A percentile compares a stretch with the other conserved stretches of the same genome.
Evolutionary conservation across 192 early-diverging fungal species (phyloP).

Genomic region (Backusella sp.): DNA sequence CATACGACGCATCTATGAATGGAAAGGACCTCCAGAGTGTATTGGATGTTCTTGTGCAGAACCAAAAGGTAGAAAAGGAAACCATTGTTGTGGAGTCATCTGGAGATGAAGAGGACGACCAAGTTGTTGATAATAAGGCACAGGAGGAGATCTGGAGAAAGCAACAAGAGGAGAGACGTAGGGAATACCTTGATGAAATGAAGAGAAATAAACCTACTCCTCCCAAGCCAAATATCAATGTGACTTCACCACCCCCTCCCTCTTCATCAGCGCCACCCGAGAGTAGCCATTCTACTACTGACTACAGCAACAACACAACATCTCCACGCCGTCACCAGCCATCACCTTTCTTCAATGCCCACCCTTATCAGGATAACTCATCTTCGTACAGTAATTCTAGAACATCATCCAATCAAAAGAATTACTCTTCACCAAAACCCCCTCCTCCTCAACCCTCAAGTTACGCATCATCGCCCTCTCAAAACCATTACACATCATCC

Average conservation of each 20-base stretch:
- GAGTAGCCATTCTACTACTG: neutral
- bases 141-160: neutral
- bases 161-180: neutral
- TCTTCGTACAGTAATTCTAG: neutral
- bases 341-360: neutral
- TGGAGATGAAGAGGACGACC: neutral
- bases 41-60: slow-evolving; percentile 9
- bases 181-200: slow-evolving; percentile 1
- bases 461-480: neutral
- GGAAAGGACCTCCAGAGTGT: slow-evolving; percentile 10
- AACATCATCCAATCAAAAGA: neutral
- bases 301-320: neutral
- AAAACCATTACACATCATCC: neutral
- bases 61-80: neutral
- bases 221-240: neutral
- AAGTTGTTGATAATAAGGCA: neutral
- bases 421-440: neutral
- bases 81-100: neutral
- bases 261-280: neutral
- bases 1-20: neutral
- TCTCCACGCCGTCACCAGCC: neutral
- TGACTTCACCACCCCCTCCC: neutral
- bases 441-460: neutral
- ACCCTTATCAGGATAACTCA: neutral
- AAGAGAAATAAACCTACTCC: neutral